A percentile compares a stretch with the other conserved stretches of the same genome.
Conservation (phyloP, 2,329 filamentous ascomycete genomes). For the Parastagonospora nodorum region DNA sequence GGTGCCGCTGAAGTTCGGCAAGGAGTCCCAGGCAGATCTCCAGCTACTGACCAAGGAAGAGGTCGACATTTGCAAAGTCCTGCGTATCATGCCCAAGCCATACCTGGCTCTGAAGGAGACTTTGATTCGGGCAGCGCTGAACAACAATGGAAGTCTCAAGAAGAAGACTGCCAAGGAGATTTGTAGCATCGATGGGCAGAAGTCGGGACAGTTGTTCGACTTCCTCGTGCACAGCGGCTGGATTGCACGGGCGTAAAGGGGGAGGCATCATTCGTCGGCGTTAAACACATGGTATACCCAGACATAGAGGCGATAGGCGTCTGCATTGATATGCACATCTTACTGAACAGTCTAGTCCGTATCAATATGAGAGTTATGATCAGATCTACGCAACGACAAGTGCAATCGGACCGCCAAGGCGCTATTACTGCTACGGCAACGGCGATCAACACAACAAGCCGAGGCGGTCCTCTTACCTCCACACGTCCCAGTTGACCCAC, state of each 20-base stretch:
- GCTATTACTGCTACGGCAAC: too few species aligned
- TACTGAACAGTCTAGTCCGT: not conserved
- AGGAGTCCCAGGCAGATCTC: constrained; percentile 78
- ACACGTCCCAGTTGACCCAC: not conserved
- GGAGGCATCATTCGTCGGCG: constrained; percentile 12
- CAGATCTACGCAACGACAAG: not conserved
- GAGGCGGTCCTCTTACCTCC: not conserved
- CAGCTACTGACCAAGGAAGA: constrained; percentile 88
- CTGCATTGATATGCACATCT: not conserved
- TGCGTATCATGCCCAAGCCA: constrained; percentile 88
- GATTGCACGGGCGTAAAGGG: constrained; percentile 75
- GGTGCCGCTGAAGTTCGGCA: constrained; percentile 69
- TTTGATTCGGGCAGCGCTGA: constrained; percentile 87
- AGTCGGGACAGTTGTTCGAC: constrained; percentile 86
- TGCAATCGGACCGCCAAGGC: too few species aligned
- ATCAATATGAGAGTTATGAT: not conserved
- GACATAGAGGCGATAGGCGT: constrained; percentile 6
- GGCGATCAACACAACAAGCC: constrained; percentile 9
- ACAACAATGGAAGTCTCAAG: constrained; percentile 84
- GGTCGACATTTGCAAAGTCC: constrained; percentile 79
- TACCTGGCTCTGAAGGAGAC: constrained; percentile 95
- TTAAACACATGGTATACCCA: constrained; percentile 28
- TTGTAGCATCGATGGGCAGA: constrained; percentile 80
- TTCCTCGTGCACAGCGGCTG: constrained; percentile 93
- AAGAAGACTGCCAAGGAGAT: constrained; percentile 93